phyloP scores from a whole-genome alignment of 257 asterid species.

The Ajuga chamaepitys region DNA sequence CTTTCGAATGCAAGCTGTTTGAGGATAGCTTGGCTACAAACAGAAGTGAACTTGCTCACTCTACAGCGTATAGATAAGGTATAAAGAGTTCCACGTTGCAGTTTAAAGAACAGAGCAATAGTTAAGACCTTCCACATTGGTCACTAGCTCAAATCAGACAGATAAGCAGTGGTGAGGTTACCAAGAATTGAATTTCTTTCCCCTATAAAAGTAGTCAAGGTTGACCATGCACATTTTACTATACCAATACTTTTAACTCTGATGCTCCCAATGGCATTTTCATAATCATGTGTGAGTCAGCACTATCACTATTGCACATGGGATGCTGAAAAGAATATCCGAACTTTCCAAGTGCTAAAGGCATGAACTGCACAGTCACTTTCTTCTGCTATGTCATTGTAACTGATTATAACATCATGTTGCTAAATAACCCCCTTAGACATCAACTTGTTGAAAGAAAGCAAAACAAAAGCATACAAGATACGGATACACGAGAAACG shows the following conservation, averaged over 20 bases:
- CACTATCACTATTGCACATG: not conserved
- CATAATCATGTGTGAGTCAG: not conserved
- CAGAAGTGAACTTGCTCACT: constrained; percentile 6
- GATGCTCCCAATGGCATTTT: constrained; percentile 5
- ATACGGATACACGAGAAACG: not conserved
- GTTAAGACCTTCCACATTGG: not conserved
- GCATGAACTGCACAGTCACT: not conserved
- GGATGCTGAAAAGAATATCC: not conserved
- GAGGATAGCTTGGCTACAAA: constrained; percentile 90
- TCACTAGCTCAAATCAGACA: not conserved
- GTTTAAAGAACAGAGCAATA: constrained; percentile 1
- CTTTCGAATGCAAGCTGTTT: constrained; percentile 71
- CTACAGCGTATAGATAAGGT: not conserved
- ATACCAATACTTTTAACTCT: not conserved
- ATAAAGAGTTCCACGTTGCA: not conserved
- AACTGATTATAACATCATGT: constrained; percentile 1
- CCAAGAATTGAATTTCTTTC: not conserved
- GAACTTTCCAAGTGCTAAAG: constrained; percentile 5
- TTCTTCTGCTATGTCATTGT: not conserved
- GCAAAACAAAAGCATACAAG: not conserved
- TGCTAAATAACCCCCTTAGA: constrained; percentile 6
- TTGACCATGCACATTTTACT: not conserved
- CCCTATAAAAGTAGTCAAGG: not conserved
- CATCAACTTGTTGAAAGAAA: not conserved
- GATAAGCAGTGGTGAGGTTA: not conserved